Evolutionary conservation across 2,329 filamentous ascomycete genomes (phyloP).

Genomic region (Alternaria gansuensis): DNA sequence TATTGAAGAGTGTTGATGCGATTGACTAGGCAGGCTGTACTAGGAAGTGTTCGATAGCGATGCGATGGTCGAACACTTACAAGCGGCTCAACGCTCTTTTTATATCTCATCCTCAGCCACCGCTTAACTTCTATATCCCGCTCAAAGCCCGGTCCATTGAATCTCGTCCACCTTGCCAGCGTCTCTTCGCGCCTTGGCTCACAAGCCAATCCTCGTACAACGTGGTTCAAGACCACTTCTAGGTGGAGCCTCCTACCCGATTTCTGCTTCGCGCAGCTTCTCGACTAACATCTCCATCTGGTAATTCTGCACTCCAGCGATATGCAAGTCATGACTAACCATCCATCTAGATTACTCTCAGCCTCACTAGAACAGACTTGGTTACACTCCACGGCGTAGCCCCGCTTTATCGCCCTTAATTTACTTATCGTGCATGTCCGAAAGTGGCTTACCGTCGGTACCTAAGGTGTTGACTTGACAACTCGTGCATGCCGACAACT

Average conservation of each 20-base stretch:
- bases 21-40: background rate
- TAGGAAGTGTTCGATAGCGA: slow-evolving; percentile 20
- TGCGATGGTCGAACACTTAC: slow-evolving; percentile 24
- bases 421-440: background rate
- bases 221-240: slow-evolving; percentile 4
- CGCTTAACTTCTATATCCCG: slow-evolving; percentile 1
- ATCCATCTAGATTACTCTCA: background rate
- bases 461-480: slow-evolving; percentile 4
- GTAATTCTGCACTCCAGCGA: slow-evolving; percentile 1
- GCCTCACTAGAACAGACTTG: background rate
- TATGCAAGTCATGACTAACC: slow-evolving; percentile 30
- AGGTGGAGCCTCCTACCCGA: slow-evolving; percentile 13
- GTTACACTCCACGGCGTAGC: background rate
- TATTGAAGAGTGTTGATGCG: slow-evolving; percentile 27
- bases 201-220: slow-evolving; percentile 9
- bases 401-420: background rate
- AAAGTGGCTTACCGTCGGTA: background rate
- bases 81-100: slow-evolving; percentile 26
- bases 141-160: slow-evolving; percentile 3
- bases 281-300: background rate
- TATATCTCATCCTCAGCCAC: slow-evolving; percentile 33
- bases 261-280: slow-evolving; percentile 11
- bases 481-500: slow-evolving; percentile 1
- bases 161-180: background rate
- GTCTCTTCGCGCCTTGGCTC: slow-evolving; percentile 8